These are phyloP conservation scores for Bolboschoenus planiculmis DNA, from an alignment of 176 grass and related monocot genomes.

Conservation along the genomic window DNA sequence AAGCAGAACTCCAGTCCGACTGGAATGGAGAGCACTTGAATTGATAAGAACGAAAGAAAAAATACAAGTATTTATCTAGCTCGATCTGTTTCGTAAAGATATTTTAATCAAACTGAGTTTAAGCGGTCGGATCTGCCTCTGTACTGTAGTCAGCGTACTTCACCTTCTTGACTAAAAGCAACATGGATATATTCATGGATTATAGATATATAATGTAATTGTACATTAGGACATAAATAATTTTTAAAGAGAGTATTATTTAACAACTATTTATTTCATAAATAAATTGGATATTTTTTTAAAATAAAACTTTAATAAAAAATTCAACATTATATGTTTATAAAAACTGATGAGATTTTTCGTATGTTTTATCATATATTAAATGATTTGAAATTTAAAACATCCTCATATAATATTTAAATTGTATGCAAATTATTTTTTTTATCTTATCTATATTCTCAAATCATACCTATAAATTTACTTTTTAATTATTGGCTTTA, in stretches of 20 bases:
- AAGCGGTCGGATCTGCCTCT: conserved; percentile 8
- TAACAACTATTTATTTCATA: neutral
- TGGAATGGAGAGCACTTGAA: neutral
- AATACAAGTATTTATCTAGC: neutral
- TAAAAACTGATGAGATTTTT: too few relatives aligned
- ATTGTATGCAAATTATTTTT: too few relatives aligned
- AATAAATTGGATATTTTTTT: neutral
- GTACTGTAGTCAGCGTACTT: neutral
- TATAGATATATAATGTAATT: neutral
- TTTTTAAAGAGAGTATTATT: too few relatives aligned
- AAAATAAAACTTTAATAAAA: too few relatives aligned
- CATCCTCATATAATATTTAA: too few relatives aligned
- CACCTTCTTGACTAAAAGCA: neutral
- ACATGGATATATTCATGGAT: neutral
- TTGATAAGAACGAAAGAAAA: neutral
- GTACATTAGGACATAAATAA: neutral
- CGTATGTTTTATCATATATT: too few relatives aligned
- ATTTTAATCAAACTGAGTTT: neutral
- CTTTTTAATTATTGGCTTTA: too few relatives aligned
- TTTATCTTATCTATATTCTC: too few relatives aligned
- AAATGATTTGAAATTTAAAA: too few relatives aligned
- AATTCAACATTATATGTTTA: too few relatives aligned
- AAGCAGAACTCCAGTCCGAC: neutral
- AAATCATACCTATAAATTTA: too few relatives aligned
- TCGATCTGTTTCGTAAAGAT: neutral